A percentile compares a stretch with the other conserved stretches of the same genome.
phyloP scores from a whole-genome alignment of 148 eudicot genomes.

The Chenopodium berlandieri region DNA sequence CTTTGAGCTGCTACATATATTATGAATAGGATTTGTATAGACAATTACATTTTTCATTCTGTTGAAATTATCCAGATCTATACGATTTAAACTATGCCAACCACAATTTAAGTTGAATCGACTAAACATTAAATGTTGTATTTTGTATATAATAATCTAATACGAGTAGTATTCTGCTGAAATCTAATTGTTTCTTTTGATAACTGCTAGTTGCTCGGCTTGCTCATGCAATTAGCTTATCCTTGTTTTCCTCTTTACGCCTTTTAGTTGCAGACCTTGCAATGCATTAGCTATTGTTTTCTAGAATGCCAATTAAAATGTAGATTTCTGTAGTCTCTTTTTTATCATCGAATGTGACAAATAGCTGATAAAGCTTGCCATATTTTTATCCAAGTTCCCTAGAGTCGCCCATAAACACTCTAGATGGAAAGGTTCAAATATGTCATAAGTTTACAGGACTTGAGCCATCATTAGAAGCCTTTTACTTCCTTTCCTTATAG shows the following conservation, averaged over 20 bases:
- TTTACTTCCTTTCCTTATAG: no score
- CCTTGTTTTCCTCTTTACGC: no score
- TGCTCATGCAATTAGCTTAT: no score
- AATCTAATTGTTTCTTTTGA: neutral
- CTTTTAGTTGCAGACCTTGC: no score
- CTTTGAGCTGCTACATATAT: conserved; percentile 36
- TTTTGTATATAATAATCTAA: neutral
- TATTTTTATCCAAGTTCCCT: neutral
- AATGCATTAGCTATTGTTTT: neutral
- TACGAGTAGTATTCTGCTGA: neutral
- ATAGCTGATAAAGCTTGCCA: neutral
- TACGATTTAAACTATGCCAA: neutral
- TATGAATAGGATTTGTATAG: conserved; percentile 4
- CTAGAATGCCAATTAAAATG: neutral
- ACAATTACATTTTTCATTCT: neutral
- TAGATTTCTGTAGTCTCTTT: neutral
- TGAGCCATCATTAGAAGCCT: neutral
- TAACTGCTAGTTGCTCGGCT: no score
- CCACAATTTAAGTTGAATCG: neutral
- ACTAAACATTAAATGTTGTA: neutral
- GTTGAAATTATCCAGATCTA: neutral
- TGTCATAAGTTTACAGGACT: neutral
- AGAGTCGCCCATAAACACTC: neutral
- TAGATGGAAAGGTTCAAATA: neutral
- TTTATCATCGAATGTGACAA: neutral